Percentiles rank a stretch among this genome's conserved stretches.
These are phyloP conservation scores for Trypethelium eluteriae DNA, from an alignment of 495 filamentous ascomycete genomes.

Conservation along the genomic window DNA sequence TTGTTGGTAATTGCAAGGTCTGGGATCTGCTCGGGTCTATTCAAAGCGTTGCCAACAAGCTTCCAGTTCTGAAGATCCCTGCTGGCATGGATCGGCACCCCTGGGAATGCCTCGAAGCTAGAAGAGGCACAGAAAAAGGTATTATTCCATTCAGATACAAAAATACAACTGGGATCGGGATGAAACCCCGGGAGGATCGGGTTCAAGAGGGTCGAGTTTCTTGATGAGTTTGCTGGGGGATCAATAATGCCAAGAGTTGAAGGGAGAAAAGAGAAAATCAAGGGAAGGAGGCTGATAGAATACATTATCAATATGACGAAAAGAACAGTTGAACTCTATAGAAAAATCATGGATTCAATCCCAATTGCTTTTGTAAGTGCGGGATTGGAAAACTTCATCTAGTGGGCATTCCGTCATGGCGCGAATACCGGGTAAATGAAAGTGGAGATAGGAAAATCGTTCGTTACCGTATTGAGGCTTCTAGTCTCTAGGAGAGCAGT, in stretches of 20 bases:
- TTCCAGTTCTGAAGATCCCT: conserved; percentile 48
- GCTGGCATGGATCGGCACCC: conserved; percentile 46
- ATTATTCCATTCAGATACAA: conserved; percentile 41
- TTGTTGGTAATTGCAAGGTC: conserved; percentile 18
- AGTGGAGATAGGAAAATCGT: conserved; percentile 1
- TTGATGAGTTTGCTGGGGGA: background rate
- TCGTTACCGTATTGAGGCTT: background rate
- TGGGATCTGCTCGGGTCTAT: conserved; percentile 23
- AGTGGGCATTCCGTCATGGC: background rate
- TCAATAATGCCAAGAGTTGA: background rate
- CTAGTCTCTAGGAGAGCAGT: background rate
- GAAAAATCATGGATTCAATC: background rate
- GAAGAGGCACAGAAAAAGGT: conserved; percentile 50
- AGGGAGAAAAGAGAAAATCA: background rate
- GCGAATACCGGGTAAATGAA: conserved; percentile 1
- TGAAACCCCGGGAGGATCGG: conserved; percentile 50
- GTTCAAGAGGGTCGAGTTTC: conserved; percentile 31
- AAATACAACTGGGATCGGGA: conserved; percentile 50
- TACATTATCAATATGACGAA: background rate
- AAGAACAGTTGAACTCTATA: background rate
- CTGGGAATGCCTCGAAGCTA: conserved; percentile 49
- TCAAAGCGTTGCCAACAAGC: conserved; percentile 37
- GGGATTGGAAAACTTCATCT: background rate
- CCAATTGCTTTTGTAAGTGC: background rate
- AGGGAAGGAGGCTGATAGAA: background rate